These are phyloP conservation scores for Coleophoma cylindrospora DNA, from an alignment of 2,329 filamentous ascomycete genomes.

Conservation along the genomic window DNA sequence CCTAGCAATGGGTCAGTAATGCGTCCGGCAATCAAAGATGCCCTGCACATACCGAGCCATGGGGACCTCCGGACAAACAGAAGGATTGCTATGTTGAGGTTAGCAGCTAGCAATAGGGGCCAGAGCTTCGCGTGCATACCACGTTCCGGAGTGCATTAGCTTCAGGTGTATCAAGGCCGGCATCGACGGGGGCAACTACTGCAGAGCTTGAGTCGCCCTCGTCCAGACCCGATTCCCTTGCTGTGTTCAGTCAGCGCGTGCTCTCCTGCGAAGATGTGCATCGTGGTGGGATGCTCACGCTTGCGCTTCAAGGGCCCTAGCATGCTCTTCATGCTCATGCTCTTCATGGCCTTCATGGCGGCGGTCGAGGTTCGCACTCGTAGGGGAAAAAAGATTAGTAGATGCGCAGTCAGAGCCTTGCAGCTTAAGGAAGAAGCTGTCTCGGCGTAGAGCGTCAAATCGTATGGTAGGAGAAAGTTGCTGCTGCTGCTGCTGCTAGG, in stretches of 20 bases:
- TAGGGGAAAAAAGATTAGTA: too few relatives aligned
- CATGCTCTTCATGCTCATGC: constrained; percentile 26
- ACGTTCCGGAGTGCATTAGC: constrained; percentile 60
- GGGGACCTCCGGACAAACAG: constrained; percentile 67
- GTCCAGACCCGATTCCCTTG: constrained; percentile 8
- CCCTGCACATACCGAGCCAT: constrained; percentile 42
- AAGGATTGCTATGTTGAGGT: constrained; percentile 59
- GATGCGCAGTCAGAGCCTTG: too few relatives aligned
- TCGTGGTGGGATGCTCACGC: constrained; percentile 10
- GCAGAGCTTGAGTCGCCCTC: constrained; percentile 1
- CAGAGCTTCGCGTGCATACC: constrained; percentile 39
- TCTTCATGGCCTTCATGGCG: constrained; percentile 29
- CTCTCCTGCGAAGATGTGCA: neutral
- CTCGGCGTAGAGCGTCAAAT: neutral
- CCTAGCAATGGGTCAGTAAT: constrained; percentile 37
- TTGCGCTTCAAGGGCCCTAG: constrained; percentile 25
- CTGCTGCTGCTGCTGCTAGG: neutral
- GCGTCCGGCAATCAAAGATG: neutral
- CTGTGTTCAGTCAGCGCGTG: constrained; percentile 1
- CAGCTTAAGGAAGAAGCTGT: too few relatives aligned
- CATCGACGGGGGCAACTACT: constrained; percentile 7
- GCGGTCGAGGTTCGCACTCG: neutral
- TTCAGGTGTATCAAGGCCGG: constrained; percentile 56
- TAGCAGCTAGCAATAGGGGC: constrained; percentile 2
- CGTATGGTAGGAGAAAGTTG: neutral